Conservation (phyloP, 1,284 basidiomycete species). For the Ustilago bromivora region DNA sequence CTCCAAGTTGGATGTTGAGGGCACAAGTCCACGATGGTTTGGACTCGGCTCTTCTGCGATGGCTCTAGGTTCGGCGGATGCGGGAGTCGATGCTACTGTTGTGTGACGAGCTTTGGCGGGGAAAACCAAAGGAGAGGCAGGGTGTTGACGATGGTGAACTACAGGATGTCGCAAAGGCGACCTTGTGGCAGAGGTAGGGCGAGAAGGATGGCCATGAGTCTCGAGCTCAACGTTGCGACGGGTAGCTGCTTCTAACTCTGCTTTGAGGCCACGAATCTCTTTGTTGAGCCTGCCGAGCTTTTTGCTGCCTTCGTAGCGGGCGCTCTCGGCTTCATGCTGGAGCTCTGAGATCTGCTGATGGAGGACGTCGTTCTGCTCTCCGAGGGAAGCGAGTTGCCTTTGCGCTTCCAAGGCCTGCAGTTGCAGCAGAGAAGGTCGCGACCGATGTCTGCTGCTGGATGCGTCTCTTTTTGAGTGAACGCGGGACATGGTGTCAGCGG, state of each 20-base stretch:
- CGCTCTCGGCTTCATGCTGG: conserved; percentile 57
- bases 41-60: conserved; percentile 4
- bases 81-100: not conserved
- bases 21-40: conserved; percentile 11
- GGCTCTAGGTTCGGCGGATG: not conserved
- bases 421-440: conserved; percentile 35
- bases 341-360: conserved; percentile 60
- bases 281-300: conserved; percentile 52
- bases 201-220: not conserved
- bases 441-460: conserved; percentile 22
- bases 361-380: conserved; percentile 59
- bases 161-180: conserved; percentile 12
- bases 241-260: conserved; percentile 58
- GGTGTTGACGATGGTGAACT: not conserved
- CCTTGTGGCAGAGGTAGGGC: conserved; percentile 9
- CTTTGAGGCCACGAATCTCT: conserved; percentile 60
- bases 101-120: not conserved
- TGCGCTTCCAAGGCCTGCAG: conserved; percentile 50
- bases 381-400: conserved; percentile 53
- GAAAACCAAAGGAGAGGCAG: conserved; percentile 10
- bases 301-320: conserved; percentile 51
- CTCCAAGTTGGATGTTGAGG: conserved; percentile 45
- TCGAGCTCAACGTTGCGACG: conserved; percentile 60
- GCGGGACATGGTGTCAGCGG: conserved; percentile 1
- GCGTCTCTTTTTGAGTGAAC: conserved; percentile 7